Base-by-base conservation (phyloP, 177 flowering plant species). In the Vitis hybrid region DNA sequence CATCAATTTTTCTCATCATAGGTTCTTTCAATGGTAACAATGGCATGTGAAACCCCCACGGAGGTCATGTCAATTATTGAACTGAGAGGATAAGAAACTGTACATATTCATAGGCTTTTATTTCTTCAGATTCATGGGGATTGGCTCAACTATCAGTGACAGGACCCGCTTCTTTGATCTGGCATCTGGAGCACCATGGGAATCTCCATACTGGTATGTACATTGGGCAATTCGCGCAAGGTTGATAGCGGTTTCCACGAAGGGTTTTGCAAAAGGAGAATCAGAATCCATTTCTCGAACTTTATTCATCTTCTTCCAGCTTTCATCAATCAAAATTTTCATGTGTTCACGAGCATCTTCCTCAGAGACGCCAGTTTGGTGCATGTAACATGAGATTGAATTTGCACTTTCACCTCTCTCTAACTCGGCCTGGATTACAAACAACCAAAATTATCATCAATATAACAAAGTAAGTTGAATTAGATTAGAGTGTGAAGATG, bases 181-280 rank as follows among this genome's bases (percentile, higher is more conserved):
- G 1, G 3, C 2, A 59, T 83, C 73, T 4, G 82, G 82, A 21
- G 56, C 60, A 17, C 82, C 80, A 74, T 66, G 75, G 8, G 73
- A 79, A 76, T 82, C 86, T 62, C 84, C 86, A 55, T 81, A 9
- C 32, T 78, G 78, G 73, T 83, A 83, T 3, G 62, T 48, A 49
- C 76, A 78, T 1, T 73, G 78, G 2, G 82, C 13, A 5, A 70
- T 74, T 46, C 82, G 54, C 51, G 80, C 83, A 61, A 78, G 77
- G 49, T 74, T 78, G 4, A 74, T 35, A 2, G 74, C 64, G 24
- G 56, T 65, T 57, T 71, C 73, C 1, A 73, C 70, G 11, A 81
- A 81, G 18, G 40, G 5, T 32, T 70, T 48, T 2, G 56, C 11
- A 35, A 82, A 83, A 1, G 72, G 65, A n/a, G 69, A 56, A 46